Base-by-base conservation (phyloP, 2,329 filamentous ascomycete genomes). In the Neospermospora avenae region DNA sequence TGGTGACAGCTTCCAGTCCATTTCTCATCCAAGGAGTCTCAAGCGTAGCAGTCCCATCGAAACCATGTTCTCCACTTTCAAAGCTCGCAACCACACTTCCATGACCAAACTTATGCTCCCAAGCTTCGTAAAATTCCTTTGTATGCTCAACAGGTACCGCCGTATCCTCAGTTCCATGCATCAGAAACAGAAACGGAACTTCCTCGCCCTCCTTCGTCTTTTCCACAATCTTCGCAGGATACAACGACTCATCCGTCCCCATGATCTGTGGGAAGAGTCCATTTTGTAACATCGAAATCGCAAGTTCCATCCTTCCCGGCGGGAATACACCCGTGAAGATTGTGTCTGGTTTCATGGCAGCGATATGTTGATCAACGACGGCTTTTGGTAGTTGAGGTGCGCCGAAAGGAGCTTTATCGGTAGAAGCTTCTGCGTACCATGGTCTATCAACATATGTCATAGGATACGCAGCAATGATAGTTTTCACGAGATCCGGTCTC, bases 91-190 rank as follows among this genome's bases (percentile, higher is more conserved):
- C 28, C 44, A 58, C 45, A 35, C 34, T 61, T n/a, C 52, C 54
- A 6, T 55, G 28, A 20, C 66, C 63, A 59, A 69, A 65, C 41
- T 60, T 66, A 25, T 39, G 41, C 22, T 60, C 57, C 60, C 59
- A 64, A 3, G 25, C 44, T 10, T 55, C 58, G 4, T 62, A 54
- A 58, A 68, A 69, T 24, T 55, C 54, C 4, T 39, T 49, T 1
- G 49, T 55, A 18, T 65, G 52, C 16, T 60, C 56, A 34, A 37
- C 53, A 3, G 66, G 67, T 7, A 68, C 66, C 39, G 61, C 65
- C 22, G 45, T 57, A 46, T 69, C 67, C 3, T 64, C 59, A 5
- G 18, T 61, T 3, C 67, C 65, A 63, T 68, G 64, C n/a, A 65
- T 39, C 2, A 62, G 5, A 16, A 60, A 62, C 25, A 64, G 54